Conservation (phyloP, 2,329 filamentous ascomycete species). For the Tolypocladium ovalisporum region DNA sequence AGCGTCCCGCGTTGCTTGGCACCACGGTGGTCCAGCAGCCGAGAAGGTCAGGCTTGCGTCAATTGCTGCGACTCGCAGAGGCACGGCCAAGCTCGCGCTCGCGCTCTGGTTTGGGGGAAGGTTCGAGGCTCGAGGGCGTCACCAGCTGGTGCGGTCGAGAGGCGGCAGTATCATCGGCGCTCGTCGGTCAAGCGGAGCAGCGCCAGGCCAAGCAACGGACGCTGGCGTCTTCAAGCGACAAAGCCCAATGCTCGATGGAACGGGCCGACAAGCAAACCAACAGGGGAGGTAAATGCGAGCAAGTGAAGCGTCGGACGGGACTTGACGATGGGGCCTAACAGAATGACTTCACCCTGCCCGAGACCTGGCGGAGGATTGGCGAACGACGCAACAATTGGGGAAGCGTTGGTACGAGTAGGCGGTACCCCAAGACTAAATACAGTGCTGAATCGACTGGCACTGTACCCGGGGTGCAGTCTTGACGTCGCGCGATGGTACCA, state of each 20-base stretch:
- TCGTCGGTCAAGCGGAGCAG: slow-evolving; percentile 2
- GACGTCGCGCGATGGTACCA: too few relatives aligned
- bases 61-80: neutral
- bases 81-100: neutral
- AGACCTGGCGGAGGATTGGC: neutral
- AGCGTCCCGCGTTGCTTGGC: neutral
- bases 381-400: neutral
- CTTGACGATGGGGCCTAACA: neutral
- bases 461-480: neutral
- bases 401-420: neutral
- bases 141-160: neutral
- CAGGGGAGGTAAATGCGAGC: neutral
- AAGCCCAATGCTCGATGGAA: neutral
- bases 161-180: neutral
- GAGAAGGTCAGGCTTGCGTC: neutral
- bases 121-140: neutral
- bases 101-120: neutral
- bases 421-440: neutral
- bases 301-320: neutral
- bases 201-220: slow-evolving; percentile 1
- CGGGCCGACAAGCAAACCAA: neutral
- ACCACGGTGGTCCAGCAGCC: neutral
- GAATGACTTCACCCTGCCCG: neutral
- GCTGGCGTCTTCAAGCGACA: neutral
- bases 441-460: neutral